Evolutionary conservation across 2,329 filamentous ascomycete genomes (phyloP), one percentile per base, ranked within the genome.

Genomic region (Zasmidium angulare): DNA sequence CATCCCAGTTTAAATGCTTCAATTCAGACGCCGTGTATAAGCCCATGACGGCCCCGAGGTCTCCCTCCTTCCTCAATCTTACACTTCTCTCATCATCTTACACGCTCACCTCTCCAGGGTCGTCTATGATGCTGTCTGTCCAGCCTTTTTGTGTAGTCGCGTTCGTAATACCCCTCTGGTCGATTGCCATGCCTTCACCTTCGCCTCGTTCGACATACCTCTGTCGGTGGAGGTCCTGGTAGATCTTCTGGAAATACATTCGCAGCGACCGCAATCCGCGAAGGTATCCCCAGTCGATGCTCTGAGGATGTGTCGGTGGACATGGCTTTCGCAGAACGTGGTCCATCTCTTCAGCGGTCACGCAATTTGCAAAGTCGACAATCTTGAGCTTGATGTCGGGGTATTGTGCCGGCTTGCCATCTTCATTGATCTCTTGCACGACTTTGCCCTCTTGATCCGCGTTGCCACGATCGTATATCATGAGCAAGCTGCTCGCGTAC

Each of bases 341-440:
- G 60, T 85, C 81, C 11, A 86, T 76, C 69, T 96, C 92, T 65
- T 95, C 89, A 2, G 91, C 90, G 1, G 93, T 98, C 36, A 98
- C 88, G 71, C 93, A 97, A 74, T 99, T 99, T 64, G 95, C 95
- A 78, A 99, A 99, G 75, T 99, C 95, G 58, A 96, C 93, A 74
- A 99, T 96, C 76, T 97, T 97, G 77, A 99, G 87, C 74, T 96
- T 90, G 71, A 96, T 93, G 65, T 72, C 68, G 9, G 59, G 58
- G 22, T 71, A 71, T 46, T 66, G 63, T 9, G 59, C 58, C 2
- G 62, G 64, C 47, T 62, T 58, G 4, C 48, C 53, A 29, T 64
- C 58, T 55, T 52, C 55, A 20, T 56, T 57, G 55, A 54, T 50
- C 22, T 53, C 52, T 29, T 48, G 31, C 31, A 55, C 53, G 19